Evolutionary conservation across 768 basidiomycete species (phyloP).

Genomic region (Panaeolus cyanescens): DNA sequence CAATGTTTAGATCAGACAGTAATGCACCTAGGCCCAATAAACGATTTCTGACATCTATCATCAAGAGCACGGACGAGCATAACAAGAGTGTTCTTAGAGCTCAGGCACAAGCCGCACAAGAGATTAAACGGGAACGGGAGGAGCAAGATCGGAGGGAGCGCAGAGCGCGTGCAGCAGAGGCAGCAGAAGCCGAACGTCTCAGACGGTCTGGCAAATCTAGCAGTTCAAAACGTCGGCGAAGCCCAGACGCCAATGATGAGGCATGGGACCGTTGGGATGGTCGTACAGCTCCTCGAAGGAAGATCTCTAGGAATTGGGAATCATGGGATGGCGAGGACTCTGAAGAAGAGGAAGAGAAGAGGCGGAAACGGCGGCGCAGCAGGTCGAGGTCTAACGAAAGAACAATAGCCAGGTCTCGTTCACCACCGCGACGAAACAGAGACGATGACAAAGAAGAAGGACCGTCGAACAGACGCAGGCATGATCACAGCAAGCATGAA

Average conservation of each 20-base stretch:
- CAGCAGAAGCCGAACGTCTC: slow-evolving; percentile 64
- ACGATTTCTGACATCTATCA: slow-evolving; percentile 81
- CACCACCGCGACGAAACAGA: slow-evolving; percentile 15
- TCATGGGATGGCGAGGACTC: slow-evolving; percentile 45
- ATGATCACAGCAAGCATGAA: slow-evolving; percentile 11
- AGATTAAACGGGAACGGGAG: slow-evolving; percentile 67
- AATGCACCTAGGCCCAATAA: slow-evolving; percentile 82
- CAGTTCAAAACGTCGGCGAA: slow-evolving; percentile 27
- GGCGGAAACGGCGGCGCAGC: slow-evolving; percentile 24
- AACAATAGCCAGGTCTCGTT: slow-evolving; percentile 21
- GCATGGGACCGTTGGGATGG: slow-evolving; percentile 58
- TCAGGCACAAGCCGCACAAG: slow-evolving; percentile 72
- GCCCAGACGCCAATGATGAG: slow-evolving; percentile 27
- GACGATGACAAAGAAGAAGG: slow-evolving; percentile 10
- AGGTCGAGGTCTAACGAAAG: slow-evolving; percentile 25
- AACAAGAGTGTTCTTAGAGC: slow-evolving; percentile 82
- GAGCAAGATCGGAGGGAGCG: slow-evolving; percentile 66
- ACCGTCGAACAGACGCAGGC: slow-evolving; percentile 6
- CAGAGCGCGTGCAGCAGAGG: slow-evolving; percentile 73
- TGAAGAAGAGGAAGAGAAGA: slow-evolving; percentile 33
- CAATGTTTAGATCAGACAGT: slow-evolving; percentile 55
- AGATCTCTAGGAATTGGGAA: slow-evolving; percentile 51
- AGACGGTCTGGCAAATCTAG: slow-evolving; percentile 31
- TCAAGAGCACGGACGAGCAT: slow-evolving; percentile 93
- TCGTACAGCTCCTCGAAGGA: slow-evolving; percentile 49